A percentile compares a stretch with the other conserved stretches of the same genome.
Conservation (phyloP, 2,329 filamentous ascomycete genomes). For the Domatiomyces globalis region DNA sequence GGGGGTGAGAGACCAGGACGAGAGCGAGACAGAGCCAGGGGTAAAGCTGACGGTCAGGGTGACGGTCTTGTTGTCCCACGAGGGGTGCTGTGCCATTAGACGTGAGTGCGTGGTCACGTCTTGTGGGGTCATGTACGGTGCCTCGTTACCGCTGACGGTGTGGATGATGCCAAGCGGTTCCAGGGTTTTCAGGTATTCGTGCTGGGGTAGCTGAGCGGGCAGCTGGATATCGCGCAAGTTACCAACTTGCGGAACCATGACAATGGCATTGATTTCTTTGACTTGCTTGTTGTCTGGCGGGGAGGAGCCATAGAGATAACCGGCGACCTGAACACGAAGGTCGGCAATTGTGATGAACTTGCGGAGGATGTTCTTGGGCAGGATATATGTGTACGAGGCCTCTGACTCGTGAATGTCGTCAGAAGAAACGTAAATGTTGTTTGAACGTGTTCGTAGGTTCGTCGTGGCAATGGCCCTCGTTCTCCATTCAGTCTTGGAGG, state of each 20-base stretch:
- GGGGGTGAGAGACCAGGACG: constrained; percentile 84
- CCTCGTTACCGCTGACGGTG: constrained; percentile 85
- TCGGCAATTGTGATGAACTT: constrained; percentile 96
- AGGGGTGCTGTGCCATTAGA: constrained; percentile 65
- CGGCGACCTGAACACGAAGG: constrained; percentile 87
- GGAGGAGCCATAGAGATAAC: constrained; percentile 85
- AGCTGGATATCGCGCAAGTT: constrained; percentile 84
- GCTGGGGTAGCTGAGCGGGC: constrained; percentile 76
- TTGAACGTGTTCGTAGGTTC: constrained; percentile 81
- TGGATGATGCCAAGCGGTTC: constrained; percentile 93
- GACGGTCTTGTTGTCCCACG: constrained; percentile 81
- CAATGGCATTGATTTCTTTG: constrained; percentile 92
- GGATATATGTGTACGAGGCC: constrained; percentile 82
- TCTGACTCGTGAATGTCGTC: constrained; percentile 78
- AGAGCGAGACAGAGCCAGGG: constrained; percentile 85
- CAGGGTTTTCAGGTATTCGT: constrained; percentile 72
- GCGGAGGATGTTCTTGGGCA: constrained; percentile 98
- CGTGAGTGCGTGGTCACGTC: constrained; percentile 91
- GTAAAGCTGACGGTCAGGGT: constrained; percentile 95
- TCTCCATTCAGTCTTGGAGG: constrained; percentile 97
- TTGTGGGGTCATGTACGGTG: constrained; percentile 86
- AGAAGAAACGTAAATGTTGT: constrained; percentile 97
- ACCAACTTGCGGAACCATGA: constrained; percentile 94
- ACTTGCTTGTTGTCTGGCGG: constrained; percentile 90
- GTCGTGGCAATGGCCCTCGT: constrained; percentile 93